Conservation (phyloP, 2,329 filamentous ascomycete genomes). For the Phialophora macrospora region DNA sequence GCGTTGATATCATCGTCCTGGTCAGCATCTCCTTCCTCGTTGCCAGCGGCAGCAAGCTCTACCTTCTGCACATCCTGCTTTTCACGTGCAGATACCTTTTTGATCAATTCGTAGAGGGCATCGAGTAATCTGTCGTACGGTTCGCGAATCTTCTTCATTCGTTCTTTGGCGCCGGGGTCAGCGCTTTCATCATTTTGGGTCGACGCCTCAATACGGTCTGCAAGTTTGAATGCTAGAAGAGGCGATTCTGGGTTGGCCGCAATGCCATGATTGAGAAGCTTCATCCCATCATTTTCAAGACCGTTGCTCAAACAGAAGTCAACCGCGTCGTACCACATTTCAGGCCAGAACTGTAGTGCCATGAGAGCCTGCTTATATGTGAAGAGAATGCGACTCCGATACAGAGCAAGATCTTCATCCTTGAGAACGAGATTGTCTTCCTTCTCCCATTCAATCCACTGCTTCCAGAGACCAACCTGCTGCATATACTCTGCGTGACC, state of each 20-base stretch:
- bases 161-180: slow-evolving; percentile 63
- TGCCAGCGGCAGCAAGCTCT: slow-evolving; percentile 55
- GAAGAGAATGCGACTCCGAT: slow-evolving; percentile 80
- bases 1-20: slow-evolving; percentile 61
- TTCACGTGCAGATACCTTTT: slow-evolving; percentile 70
- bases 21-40: slow-evolving; percentile 41
- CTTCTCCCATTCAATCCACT: slow-evolving; percentile 95
- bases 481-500: slow-evolving; percentile 81
- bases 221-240: slow-evolving; percentile 84
- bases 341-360: slow-evolving; percentile 91
- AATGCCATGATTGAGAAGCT: slow-evolving; percentile 81
- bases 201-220: slow-evolving; percentile 81
- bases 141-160: slow-evolving; percentile 75
- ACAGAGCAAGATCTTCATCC: slow-evolving; percentile 75
- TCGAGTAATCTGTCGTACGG: slow-evolving; percentile 84
- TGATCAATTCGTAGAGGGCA: slow-evolving; percentile 83
- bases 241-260: slow-evolving; percentile 92
- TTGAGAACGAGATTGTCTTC: slow-evolving; percentile 86
- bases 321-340: slow-evolving; percentile 93
- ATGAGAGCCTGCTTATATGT: slow-evolving; percentile 93
- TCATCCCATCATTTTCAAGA: slow-evolving; percentile 71
- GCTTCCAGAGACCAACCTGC: slow-evolving; percentile 88
- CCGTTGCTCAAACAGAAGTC: slow-evolving; percentile 88
- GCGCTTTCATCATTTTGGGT: slow-evolving; percentile 78
- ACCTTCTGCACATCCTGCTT: slow-evolving; percentile 63